Conservation (phyloP, 179 eudicot genomes). For the Heliamphora pulchella region DNA sequence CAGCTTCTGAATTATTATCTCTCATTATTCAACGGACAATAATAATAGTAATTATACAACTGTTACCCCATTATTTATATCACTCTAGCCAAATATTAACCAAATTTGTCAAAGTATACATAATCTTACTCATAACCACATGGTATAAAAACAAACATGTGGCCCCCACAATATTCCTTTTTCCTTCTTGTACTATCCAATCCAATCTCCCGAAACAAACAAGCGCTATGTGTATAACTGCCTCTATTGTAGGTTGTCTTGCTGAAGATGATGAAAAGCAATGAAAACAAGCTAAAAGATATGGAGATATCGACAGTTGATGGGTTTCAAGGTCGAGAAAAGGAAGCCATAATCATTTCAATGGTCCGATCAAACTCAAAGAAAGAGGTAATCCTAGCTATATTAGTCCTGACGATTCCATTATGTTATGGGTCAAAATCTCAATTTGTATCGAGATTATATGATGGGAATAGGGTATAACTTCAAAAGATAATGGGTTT, state of each 20-base stretch:
- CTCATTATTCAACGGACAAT: too few species aligned
- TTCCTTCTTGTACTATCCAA: too few species aligned
- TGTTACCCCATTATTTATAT: too few species aligned
- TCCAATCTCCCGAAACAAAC: too few species aligned
- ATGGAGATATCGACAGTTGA: slow-evolving; percentile 94
- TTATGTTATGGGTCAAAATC: background rate
- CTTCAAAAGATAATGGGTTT: background rate
- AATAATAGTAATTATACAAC: too few species aligned
- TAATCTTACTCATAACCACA: too few species aligned
- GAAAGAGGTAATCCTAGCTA: slow-evolving; percentile 57
- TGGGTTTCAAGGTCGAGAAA: slow-evolving; percentile 98
- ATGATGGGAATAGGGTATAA: background rate
- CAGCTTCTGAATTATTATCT: too few species aligned
- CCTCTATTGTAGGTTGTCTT: slow-evolving; percentile 58
- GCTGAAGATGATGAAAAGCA: slow-evolving; percentile 62
- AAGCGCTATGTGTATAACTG: background rate
- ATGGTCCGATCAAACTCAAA: slow-evolving; percentile 96
- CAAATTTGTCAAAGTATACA: too few species aligned
- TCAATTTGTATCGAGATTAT: slow-evolving; percentile 5
- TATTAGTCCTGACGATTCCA: background rate
- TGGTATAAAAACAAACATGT: too few species aligned
- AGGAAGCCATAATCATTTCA: slow-evolving; percentile 93
- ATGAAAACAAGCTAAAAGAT: slow-evolving; percentile 65
- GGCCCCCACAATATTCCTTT: too few species aligned
- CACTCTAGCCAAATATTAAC: too few species aligned